Evolutionary conservation across 352 stramenopile genomes (phyloP).

Genomic region (Globisporangium takayamanum): DNA sequence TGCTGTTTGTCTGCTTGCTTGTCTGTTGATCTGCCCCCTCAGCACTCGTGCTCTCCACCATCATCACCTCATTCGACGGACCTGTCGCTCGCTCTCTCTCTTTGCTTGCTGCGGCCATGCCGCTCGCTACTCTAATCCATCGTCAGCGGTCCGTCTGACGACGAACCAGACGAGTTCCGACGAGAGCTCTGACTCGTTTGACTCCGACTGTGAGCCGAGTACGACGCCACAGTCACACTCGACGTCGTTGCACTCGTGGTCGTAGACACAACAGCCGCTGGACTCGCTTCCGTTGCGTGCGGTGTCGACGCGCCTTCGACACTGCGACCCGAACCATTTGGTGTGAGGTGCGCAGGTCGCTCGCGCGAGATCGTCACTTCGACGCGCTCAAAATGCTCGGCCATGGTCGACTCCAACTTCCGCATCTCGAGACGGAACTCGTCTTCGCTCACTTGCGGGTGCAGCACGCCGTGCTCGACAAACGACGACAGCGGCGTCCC

Average conservation of each 20-base stretch:
- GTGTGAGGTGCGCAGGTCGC: slow-evolving; percentile 34
- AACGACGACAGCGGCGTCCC: slow-evolving; percentile 82
- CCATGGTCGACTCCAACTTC: slow-evolving; percentile 60
- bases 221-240: slow-evolving; percentile 11
- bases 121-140: slow-evolving; percentile 22
- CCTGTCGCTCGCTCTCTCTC: background rate
- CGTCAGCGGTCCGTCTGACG: slow-evolving; percentile 24
- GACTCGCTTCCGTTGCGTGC: background rate
- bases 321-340: slow-evolving; percentile 21
- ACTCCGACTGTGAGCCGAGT: slow-evolving; percentile 17
- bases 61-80: background rate
- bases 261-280: slow-evolving; percentile 2
- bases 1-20: background rate
- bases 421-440: slow-evolving; percentile 61
- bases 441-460: slow-evolving; percentile 29
- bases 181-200: slow-evolving; percentile 22
- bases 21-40: no score
- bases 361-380: slow-evolving; percentile 79
- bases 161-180: slow-evolving; percentile 20
- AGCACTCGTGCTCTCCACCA: background rate
- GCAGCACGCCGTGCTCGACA: slow-evolving; percentile 66
- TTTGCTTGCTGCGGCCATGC: background rate
- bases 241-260: slow-evolving; percentile 12
- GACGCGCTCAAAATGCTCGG: slow-evolving; percentile 66
- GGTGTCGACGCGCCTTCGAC: slow-evolving; percentile 19